Conservation (phyloP, 805 yeast species). For the Clavispora vitiphila region DNA sequence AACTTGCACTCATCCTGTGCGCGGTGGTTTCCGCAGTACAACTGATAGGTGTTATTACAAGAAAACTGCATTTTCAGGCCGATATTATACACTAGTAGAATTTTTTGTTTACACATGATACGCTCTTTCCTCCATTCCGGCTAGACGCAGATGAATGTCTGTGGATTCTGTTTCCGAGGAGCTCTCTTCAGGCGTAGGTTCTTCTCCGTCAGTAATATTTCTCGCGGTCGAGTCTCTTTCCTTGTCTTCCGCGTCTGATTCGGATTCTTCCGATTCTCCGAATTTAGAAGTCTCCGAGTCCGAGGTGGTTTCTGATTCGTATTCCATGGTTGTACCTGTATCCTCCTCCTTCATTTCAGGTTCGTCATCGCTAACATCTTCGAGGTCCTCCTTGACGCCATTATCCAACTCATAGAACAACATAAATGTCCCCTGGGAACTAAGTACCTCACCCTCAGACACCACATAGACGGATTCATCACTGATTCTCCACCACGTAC, state of each 20-base stretch:
- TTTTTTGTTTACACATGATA: slow-evolving; percentile 1
- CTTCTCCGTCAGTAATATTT: not conserved
- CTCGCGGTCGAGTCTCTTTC: not conserved
- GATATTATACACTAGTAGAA: too few relatives aligned
- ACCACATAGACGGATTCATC: slow-evolving; percentile 85
- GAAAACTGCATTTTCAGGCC: too few relatives aligned
- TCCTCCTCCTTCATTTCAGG: slow-evolving; percentile 2
- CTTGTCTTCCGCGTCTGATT: not conserved
- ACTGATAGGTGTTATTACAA: too few relatives aligned
- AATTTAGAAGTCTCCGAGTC: not conserved
- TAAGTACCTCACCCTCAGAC: slow-evolving; percentile 72
- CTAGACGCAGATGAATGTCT: not conserved
- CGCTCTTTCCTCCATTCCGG: slow-evolving; percentile 1
- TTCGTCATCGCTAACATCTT: slow-evolving; percentile 4
- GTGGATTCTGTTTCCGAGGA: not conserved
- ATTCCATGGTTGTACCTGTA: not conserved
- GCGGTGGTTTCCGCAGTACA: too few relatives aligned
- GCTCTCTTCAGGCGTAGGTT: not conserved
- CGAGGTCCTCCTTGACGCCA: slow-evolving; percentile 17
- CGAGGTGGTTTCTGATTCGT: not conserved
- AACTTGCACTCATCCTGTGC: not conserved
- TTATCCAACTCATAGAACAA: slow-evolving; percentile 67
- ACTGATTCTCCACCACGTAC: slow-evolving; percentile 92
- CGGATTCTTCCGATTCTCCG: not conserved
- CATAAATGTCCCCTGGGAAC: slow-evolving; percentile 88